phyloP scores from a whole-genome alignment of 805 yeast genomes.

The Metschnikowia cerradonensis region DNA sequence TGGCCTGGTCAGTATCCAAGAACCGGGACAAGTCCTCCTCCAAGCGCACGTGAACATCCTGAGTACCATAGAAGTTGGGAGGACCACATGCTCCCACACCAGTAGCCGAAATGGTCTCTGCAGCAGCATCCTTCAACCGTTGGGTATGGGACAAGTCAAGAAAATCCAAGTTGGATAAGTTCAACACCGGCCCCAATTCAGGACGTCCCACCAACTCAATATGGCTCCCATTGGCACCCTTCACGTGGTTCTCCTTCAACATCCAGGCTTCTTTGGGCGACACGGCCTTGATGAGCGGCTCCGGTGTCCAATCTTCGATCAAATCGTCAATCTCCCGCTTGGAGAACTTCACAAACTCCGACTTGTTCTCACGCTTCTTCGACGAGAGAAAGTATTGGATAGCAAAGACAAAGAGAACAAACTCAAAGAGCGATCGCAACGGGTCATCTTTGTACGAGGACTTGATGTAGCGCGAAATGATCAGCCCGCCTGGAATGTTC shows the following conservation, averaged over 20 bases:
- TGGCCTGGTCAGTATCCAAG: slow-evolving; percentile 72
- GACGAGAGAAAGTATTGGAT: slow-evolving; percentile 76
- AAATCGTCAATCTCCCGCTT: slow-evolving; percentile 72
- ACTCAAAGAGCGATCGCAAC: slow-evolving; percentile 77
- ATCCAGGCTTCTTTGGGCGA: slow-evolving; percentile 56
- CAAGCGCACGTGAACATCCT: slow-evolving; percentile 79
- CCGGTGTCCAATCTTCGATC: slow-evolving; percentile 90
- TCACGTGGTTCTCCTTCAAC: slow-evolving; percentile 54
- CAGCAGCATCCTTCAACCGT: slow-evolving; percentile 49
- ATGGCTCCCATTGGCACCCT: slow-evolving; percentile 49
- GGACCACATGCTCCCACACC: slow-evolving; percentile 99
- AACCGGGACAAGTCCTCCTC: slow-evolving; percentile 73
- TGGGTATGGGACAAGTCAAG: slow-evolving; percentile 54
- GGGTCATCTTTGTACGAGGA: slow-evolving; percentile 94
- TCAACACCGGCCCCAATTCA: slow-evolving; percentile 41
- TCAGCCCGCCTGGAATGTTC: slow-evolving; percentile 53
- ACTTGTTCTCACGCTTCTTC: slow-evolving; percentile 70
- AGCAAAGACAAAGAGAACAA: slow-evolving; percentile 74
- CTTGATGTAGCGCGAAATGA: slow-evolving; percentile 65
- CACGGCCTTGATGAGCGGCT: slow-evolving; percentile 63
- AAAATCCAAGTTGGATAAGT: slow-evolving; percentile 71
- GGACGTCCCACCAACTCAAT: slow-evolving; percentile 27
- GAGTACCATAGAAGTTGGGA: slow-evolving; percentile 94
- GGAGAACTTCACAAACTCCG: slow-evolving; percentile 59
- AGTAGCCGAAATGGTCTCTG: slow-evolving; percentile 53